Conservation (phyloP, 1,284 basidiomycete species). For the Apiotrichum veenhuisii region DNA sequence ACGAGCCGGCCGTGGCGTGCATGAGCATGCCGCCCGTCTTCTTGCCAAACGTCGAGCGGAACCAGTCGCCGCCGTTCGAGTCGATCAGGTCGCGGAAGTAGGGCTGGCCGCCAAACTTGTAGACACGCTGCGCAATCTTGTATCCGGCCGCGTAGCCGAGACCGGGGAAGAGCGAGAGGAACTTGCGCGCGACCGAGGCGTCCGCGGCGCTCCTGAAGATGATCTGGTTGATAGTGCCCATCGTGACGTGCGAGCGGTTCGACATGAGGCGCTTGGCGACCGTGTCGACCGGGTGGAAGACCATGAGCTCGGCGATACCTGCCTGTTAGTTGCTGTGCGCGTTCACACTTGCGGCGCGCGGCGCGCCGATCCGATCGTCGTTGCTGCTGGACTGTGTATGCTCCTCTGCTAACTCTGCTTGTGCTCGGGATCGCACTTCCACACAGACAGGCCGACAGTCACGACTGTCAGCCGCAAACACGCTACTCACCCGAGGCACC, state of each 20-base stretch:
- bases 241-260: slow-evolving; percentile 77
- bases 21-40: slow-evolving; percentile 93
- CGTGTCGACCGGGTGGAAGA: slow-evolving; percentile 91
- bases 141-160: slow-evolving; percentile 97
- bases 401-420: too few relatives aligned
- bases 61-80: slow-evolving; percentile 68
- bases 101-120: slow-evolving; percentile 98
- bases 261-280: slow-evolving; percentile 97
- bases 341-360: too few relatives aligned
- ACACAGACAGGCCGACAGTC: not conserved
- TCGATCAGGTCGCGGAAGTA: slow-evolving; percentile 92
- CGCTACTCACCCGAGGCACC: slow-evolving; percentile 84
- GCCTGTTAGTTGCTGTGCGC: slow-evolving; percentile 13
- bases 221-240: slow-evolving; percentile 63
- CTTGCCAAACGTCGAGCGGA: slow-evolving; percentile 86
- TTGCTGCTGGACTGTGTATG: too few relatives aligned
- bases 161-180: slow-evolving; percentile 92
- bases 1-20: slow-evolving; percentile 91
- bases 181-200: slow-evolving; percentile 65
- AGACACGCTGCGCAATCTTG: slow-evolving; percentile 88
- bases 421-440: not conserved
- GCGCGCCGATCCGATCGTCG: too few relatives aligned
- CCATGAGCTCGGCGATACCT: slow-evolving; percentile 90
- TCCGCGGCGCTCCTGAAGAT: slow-evolving; percentile 82
- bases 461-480: too few relatives aligned